Evolutionary conservation across 2,329 filamentous ascomycete genomes (phyloP), one percentile per base, ranked within the genome.

Genomic region (Neonectria neomacrospora): DNA sequence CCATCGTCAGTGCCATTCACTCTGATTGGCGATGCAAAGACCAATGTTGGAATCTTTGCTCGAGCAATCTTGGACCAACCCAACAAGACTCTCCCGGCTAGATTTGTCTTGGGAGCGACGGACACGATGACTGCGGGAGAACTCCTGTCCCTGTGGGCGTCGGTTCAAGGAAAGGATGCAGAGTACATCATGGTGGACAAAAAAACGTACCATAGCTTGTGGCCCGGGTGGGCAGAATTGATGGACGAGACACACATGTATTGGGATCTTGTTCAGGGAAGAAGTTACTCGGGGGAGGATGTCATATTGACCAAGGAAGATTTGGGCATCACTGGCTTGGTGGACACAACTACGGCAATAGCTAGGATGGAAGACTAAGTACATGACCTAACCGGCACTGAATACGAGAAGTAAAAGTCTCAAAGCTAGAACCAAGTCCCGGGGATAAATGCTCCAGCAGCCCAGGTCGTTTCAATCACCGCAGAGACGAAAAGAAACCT

Each of bases 21-120:
- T 6, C 61, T 69, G 3, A 70, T 79, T 44, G 78, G 78, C 7
- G 74, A 78, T 51, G 70, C 71, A 8, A 64, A 42, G 2, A 63
- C 54, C 18, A 80, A 81, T 50, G 54, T 79, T 12, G 77, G 76
- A 0, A 60, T 71, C 1, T 79, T 79, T 54, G 75, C 73, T 2
- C 58, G 59, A 7, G 74, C 77, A 2, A 75, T 78, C 14, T 52
- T 80, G 5, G 65, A 68, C 3, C 68, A 79, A 48, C 75, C 75
- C 0, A 63, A 66, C 3, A 68, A 75, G 57, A 77, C 76, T 2
- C 54, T 68, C 0, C 60, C 62, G 4, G 76, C 72, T 0, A 72
- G 65, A 11, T 72, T 75, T 23, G 78, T 80, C 7, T 56, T 77
- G 3, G 77, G 69, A 0, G 53, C 58, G 5, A 67, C 62, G 3